Evolutionary conservation across 1,139 yeast species (phyloP), one percentile per base, ranked within the genome.

Genomic region (Saccharomyces pastorianus): DNA sequence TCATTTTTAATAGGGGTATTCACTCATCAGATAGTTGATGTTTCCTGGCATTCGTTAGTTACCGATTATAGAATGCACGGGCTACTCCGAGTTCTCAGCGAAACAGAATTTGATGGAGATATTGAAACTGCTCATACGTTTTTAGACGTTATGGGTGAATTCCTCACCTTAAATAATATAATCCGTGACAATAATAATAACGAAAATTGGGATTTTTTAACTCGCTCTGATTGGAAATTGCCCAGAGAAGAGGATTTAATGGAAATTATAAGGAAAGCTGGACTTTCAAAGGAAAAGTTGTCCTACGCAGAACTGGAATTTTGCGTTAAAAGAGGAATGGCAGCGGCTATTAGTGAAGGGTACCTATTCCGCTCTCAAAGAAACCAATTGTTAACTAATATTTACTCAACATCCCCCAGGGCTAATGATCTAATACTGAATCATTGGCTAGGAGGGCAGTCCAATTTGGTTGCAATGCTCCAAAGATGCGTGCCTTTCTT

Each of bases 31-130:
- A 73, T 81, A 0, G 73, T 82, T 1, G 87, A 82, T 58, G 76
- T 81, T 0, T 72, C 83, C 26, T 83, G 87, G 88, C 88, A 83
- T 63, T 81, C 85, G 0, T 65, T 83, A 17, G 74, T 80, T 2
- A 61, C 77, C 23, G 65, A 71, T 11, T 58, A 58, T 47, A 49
- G 48, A 47, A 53, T 52, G 26, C 79, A 81, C 62, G 87, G 88
- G 0, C 61, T 83, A 17, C 65, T 83, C 38, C 64, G 72, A 34
- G 75, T 75, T 61, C 60, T 82, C 55, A 73, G 81, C 0, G 71
- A 67, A 29, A 62, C 73, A 49, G 87, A 82, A 55, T 81, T 81
- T 61, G 72, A 68, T 53, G 83, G 81, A 0, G 74, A 77, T 55
- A 59, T 62, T 9, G 65, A 68, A 1, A 61, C 64, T 2, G 85